A percentile compares a stretch with the other conserved stretches of the same genome.
phyloP scores from a whole-genome alignment of 2,329 filamentous ascomycete species.

The Trichoderma sp. region DNA sequence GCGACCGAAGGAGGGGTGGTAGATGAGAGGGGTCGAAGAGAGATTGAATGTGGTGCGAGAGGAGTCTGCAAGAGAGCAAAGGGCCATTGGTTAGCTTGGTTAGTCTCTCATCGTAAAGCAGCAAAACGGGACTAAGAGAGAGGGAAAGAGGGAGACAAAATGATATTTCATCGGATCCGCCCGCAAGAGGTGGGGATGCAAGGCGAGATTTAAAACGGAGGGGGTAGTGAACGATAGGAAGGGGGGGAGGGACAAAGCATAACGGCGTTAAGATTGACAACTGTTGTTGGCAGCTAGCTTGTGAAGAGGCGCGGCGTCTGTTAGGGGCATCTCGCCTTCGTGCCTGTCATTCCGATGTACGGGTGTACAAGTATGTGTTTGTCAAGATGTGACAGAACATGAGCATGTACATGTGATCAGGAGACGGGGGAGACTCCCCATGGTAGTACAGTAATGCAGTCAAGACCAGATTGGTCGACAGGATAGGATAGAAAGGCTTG shows the following conservation, averaged over 20 bases:
- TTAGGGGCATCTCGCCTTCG: slow-evolving; percentile 15
- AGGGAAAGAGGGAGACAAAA: not conserved
- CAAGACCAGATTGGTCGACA: slow-evolving; percentile 4
- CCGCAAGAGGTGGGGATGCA: slow-evolving; percentile 17
- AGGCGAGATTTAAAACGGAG: slow-evolving; percentile 8
- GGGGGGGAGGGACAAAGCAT: not conserved
- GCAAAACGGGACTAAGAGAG: slow-evolving; percentile 1
- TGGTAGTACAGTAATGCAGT: not conserved
- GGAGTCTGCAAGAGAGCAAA: slow-evolving; percentile 48
- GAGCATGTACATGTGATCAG: slow-evolving; percentile 18
- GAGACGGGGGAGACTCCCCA: not conserved
- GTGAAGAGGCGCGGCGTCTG: not conserved
- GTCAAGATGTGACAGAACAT: slow-evolving; percentile 4
- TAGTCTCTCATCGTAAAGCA: not conserved
- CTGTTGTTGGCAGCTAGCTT: slow-evolving; percentile 12
- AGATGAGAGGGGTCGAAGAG: slow-evolving; percentile 66
- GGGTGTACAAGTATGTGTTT: slow-evolving; percentile 1
- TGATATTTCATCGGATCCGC: slow-evolving; percentile 12
- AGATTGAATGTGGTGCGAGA: slow-evolving; percentile 59
- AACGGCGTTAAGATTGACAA: not conserved
- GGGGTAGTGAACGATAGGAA: not conserved
- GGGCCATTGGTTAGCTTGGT: slow-evolving; percentile 26
- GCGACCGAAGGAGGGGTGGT: slow-evolving; percentile 66
- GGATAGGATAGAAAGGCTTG: slow-evolving; percentile 11
- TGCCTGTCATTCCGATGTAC: not conserved